Conservation (phyloP, 345 rosid genomes). For the Gossypium ekmanianum region DNA sequence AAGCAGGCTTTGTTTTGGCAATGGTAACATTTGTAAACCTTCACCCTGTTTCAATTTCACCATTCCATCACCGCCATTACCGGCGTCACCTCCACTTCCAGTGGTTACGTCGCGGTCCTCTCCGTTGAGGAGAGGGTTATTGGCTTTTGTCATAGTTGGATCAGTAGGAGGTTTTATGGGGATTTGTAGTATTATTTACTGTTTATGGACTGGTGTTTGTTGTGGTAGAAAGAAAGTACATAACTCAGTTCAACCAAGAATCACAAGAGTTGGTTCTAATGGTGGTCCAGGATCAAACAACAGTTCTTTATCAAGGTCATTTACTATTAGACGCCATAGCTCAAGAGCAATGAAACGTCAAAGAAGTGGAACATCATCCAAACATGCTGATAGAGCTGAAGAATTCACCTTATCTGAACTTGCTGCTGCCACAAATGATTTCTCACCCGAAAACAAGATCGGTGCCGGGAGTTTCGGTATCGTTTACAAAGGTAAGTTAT, state of each 20-base stretch:
- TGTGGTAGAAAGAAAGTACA: conserved; percentile 79
- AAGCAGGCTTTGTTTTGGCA: conserved; percentile 44
- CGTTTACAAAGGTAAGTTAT: conserved; percentile 71
- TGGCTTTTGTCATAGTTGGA: conserved; percentile 72
- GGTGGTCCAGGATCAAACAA: conserved; percentile 46
- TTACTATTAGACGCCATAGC: conserved; percentile 69
- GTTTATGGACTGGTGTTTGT: conserved; percentile 74
- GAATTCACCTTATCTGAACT: conserved; percentile 67
- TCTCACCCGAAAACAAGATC: conserved; percentile 72
- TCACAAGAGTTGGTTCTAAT: conserved; percentile 63
- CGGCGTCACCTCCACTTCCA: background rate
- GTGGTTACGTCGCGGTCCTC: conserved; percentile 20
- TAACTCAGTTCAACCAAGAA: conserved; percentile 90
- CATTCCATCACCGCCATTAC: background rate
- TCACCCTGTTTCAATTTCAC: conserved; percentile 14
- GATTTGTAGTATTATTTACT: conserved; percentile 59
- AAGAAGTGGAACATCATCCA: conserved; percentile 88
- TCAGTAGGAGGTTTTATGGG: conserved; percentile 63
- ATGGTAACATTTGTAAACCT: conserved; percentile 47
- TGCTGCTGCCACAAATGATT: conserved; percentile 66
- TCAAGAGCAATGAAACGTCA: conserved; percentile 80
- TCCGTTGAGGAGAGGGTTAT: conserved; percentile 47
- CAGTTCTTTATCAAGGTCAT: conserved; percentile 58
- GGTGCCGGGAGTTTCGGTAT: conserved; percentile 91
- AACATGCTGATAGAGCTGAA: conserved; percentile 74